These are phyloP conservation scores for Pisolithus sp. DNA, from an alignment of 768 basidiomycete species.

Conservation along the genomic window DNA sequence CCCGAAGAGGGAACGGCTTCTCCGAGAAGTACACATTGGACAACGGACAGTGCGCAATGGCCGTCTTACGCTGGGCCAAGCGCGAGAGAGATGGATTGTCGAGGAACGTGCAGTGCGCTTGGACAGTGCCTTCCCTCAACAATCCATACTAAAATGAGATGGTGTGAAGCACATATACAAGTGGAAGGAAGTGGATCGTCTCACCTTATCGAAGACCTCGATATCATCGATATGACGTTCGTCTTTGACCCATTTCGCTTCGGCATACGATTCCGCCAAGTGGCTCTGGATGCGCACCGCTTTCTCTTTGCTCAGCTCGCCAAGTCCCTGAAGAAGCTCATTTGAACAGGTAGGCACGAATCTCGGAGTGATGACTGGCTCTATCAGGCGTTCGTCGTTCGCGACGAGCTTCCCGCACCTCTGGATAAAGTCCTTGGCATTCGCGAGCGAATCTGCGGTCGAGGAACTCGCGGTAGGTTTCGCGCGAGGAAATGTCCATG, in stretches of 20 bases:
- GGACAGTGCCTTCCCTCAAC: slow-evolving; percentile 59
- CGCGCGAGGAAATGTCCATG: slow-evolving; percentile 75
- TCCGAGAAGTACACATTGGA: slow-evolving; percentile 86
- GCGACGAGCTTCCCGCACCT: slow-evolving; percentile 38
- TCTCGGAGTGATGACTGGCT: slow-evolving; percentile 83
- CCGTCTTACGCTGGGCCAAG: slow-evolving; percentile 44
- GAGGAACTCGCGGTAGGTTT: slow-evolving; percentile 68
- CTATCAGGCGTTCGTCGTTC: slow-evolving; percentile 47
- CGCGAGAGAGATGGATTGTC: slow-evolving; percentile 41
- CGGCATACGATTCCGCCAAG: slow-evolving; percentile 72
- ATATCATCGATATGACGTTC: slow-evolving; percentile 63
- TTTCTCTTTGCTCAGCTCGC: slow-evolving; percentile 40
- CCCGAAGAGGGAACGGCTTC: slow-evolving; percentile 59
- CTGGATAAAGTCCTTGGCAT: slow-evolving; percentile 53
- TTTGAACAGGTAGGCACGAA: slow-evolving; percentile 87
- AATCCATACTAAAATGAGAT: slow-evolving; percentile 42
- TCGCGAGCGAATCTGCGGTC: slow-evolving; percentile 38
- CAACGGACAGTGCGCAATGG: slow-evolving; percentile 83
- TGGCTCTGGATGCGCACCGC: slow-evolving; percentile 71
- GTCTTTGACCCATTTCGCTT: slow-evolving; percentile 63
- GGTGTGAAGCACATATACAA: not conserved
- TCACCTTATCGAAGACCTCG: slow-evolving; percentile 66
- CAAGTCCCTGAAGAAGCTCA: slow-evolving; percentile 58
- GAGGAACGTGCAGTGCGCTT: slow-evolving; percentile 89
- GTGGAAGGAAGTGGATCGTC: not conserved